Evolutionary conservation across 345 rosid genomes (phyloP), one percentile per base, ranked within the genome.

Genomic region (Lepidium aucheri): DNA sequence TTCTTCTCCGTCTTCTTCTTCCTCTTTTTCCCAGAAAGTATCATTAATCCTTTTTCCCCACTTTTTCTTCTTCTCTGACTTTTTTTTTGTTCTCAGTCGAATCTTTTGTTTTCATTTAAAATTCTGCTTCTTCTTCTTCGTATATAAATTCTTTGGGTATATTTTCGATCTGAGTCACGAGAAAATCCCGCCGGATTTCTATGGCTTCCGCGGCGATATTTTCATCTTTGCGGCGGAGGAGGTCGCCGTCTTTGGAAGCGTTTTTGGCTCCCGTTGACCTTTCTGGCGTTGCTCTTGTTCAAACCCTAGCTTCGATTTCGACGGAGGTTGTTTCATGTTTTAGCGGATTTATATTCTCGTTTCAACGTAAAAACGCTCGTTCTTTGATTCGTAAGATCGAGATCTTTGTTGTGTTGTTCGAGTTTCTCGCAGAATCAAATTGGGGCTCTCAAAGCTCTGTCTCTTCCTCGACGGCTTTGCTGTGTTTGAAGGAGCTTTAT

Each of bases 141-240:
- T 53, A 30, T 73, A 40, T 17, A 64, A 57, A 36, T 1, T 56
- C 38, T 53, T 16, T 59, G 49, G 15, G 30, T 11, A 13, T 45
- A 46, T 57, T 52, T 61, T 53, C 65, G 66, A 52, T 61, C 69
- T 65, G 51, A 12, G 35, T 0, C 5, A 26, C 39, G 14, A 9
- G 24, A 22, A 18, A 26, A 34, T 36, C 59, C 44, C 46, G 5
- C 44, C 42, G 44, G 75, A 68, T 28, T 73, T 60, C 5, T 24
- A 89, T 95, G 99, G 96, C 99, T 0, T 63, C 85, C 6, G 94
- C 90, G 5, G 95, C 96, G 18, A 87, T 89, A 55, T 87, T 95
- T 67, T 87, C 96, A 33, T 95, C 96, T 45, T 60, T 90, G 0
- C 78, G 96, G 63, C 76, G 94, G 70, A 80, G 91, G 68, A 79